phyloP scores from a whole-genome alignment of 805 yeast species.

The Cyberlindnera euphorbiiphila region DNA sequence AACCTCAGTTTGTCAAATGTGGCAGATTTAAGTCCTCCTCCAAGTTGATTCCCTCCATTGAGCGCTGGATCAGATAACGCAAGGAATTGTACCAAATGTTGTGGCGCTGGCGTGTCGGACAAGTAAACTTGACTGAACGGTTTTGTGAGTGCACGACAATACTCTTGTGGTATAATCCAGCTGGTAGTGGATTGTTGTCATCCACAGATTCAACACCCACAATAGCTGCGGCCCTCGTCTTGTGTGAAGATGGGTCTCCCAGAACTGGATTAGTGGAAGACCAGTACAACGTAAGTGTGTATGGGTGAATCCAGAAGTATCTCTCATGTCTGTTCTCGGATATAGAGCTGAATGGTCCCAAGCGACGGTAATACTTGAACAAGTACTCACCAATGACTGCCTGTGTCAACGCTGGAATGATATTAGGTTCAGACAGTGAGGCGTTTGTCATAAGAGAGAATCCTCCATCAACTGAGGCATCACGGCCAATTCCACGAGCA shows the following conservation, averaged over 20 bases:
- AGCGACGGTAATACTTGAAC: conserved; percentile 75
- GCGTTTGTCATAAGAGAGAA: conserved; percentile 49
- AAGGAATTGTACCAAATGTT: conserved; percentile 88
- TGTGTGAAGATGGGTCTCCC: conserved; percentile 59
- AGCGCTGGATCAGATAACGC: conserved; percentile 66
- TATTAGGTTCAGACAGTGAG: conserved; percentile 62
- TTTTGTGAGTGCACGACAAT: conserved; percentile 65
- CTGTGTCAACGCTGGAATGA: conserved; percentile 85
- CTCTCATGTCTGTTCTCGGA: conserved; percentile 84
- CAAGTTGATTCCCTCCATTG: conserved; percentile 50
- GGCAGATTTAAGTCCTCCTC: conserved; percentile 31
- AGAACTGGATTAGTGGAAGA: conserved; percentile 73
- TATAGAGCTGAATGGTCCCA: conserved; percentile 67
- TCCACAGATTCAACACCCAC: conserved; percentile 72
- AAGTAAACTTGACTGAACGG: conserved; percentile 71
- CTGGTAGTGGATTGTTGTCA: conserved; percentile 84
- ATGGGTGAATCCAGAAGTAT: conserved; percentile 96
- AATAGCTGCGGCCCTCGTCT: conserved; percentile 78
- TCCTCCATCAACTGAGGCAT: conserved; percentile 33
- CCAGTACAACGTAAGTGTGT: conserved; percentile 89
- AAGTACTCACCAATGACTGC: conserved; percentile 90
- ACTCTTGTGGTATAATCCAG: conserved; percentile 83
- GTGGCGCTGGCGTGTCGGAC: conserved; percentile 83
- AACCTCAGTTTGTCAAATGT: no score
- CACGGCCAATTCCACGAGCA: conserved; percentile 18